phyloP scores from a whole-genome alignment of 345 rosid genomes.

The Gossypium stocksii region DNA sequence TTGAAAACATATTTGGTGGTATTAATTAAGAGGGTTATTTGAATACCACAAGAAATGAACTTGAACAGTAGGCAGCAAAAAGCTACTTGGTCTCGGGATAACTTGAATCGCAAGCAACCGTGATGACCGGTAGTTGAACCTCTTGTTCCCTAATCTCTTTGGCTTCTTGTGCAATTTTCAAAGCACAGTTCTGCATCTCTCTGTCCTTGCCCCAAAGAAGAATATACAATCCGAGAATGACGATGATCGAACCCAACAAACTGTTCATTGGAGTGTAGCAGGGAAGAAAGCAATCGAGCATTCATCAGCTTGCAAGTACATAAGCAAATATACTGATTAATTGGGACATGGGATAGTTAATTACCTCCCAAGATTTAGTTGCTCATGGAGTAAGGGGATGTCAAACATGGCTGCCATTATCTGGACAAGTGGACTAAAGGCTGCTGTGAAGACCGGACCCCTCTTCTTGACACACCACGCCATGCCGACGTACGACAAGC shows the following conservation, averaged over 20 bases:
- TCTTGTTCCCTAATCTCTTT: conserved; percentile 33
- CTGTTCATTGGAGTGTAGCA: conserved; percentile 25
- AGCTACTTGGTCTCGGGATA: conserved; percentile 10
- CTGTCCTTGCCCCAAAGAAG: conserved; percentile 66
- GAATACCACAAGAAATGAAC: neutral
- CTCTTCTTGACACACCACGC: conserved; percentile 65
- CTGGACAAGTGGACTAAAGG: conserved; percentile 59
- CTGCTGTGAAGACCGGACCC: conserved; percentile 61
- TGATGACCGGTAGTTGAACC: conserved; percentile 24
- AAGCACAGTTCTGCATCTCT: conserved; percentile 37
- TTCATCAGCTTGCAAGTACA: neutral
- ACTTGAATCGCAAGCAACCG: conserved; percentile 23
- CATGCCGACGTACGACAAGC: conserved; percentile 55
- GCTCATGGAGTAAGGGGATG: conserved; percentile 49
- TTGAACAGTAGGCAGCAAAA: neutral
- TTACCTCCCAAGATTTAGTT: conserved; percentile 61
- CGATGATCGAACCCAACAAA: conserved; percentile 50
- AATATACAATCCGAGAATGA: conserved; percentile 58
- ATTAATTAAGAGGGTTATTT: neutral
- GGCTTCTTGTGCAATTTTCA: conserved; percentile 34
- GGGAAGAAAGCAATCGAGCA: neutral
- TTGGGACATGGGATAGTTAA: neutral
- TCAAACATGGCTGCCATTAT: conserved; percentile 51
- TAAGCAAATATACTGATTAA: neutral
- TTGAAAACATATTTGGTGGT: neutral